Evolutionary conservation across 2,329 filamentous ascomycete genomes (phyloP).

Genomic region (Aureobasidium lini): DNA sequence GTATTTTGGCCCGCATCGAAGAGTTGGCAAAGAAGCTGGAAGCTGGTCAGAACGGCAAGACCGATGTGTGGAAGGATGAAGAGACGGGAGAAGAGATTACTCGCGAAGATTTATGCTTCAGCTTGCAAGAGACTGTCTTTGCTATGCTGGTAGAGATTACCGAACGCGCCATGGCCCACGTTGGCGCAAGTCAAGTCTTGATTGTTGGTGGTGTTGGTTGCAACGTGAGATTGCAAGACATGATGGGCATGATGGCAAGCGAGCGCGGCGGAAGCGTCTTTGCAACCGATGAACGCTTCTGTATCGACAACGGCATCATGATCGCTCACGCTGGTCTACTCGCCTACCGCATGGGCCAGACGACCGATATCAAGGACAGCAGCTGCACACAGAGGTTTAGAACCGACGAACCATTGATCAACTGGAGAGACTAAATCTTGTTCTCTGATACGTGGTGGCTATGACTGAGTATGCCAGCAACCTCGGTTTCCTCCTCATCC

Average conservation of each 20-base stretch:
- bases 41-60: slow-evolving; percentile 19
- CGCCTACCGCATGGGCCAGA: slow-evolving; percentile 74
- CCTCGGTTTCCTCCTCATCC: background rate
- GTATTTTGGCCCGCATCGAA: slow-evolving; percentile 80
- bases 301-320: slow-evolving; percentile 99
- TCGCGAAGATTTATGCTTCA: slow-evolving; percentile 82
- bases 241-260: slow-evolving; percentile 95
- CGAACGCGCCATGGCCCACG: slow-evolving; percentile 96
- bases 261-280: slow-evolving; percentile 86
- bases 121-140: slow-evolving; percentile 88
- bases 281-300: slow-evolving; percentile 94
- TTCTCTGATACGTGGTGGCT: background rate
- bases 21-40: slow-evolving; percentile 64
- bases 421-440: slow-evolving; percentile 38
- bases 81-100: slow-evolving; percentile 57
- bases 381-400: slow-evolving; percentile 53
- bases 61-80: slow-evolving; percentile 28
- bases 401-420: slow-evolving; percentile 44
- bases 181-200: slow-evolving; percentile 80
- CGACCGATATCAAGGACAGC: slow-evolving; percentile 68
- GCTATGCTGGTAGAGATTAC: slow-evolving; percentile 99
- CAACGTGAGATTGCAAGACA: slow-evolving; percentile 88
- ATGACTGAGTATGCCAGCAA: background rate
- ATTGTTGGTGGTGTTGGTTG: slow-evolving; percentile 95
- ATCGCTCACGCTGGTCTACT: slow-evolving; percentile 92